A percentile compares a stretch with the other conserved stretches of the same genome.
Conservation (phyloP, 108 stramenopile genomes). For the Nitzschia putrida region DNA sequence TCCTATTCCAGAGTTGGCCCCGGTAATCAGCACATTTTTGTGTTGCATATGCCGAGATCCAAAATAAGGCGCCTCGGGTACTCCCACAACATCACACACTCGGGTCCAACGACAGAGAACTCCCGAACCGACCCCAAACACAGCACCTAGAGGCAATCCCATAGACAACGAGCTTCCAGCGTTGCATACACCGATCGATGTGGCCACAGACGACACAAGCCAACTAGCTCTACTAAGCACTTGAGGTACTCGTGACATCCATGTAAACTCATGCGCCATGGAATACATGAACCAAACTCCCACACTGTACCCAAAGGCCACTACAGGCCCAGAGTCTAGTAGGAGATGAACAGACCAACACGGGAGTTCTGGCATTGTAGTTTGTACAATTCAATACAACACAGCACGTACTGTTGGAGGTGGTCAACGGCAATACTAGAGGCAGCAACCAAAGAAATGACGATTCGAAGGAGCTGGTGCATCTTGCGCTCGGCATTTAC, state of each 20-base stretch:
- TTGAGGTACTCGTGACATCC: slow-evolving; percentile 7
- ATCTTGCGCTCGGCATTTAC: too few species aligned
- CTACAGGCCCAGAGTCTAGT: slow-evolving; percentile 3
- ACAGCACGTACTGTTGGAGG: too few species aligned
- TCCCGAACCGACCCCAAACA: neutral
- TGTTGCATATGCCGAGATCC: neutral
- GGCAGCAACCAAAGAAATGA: too few species aligned
- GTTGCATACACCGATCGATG: neutral
- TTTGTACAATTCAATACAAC: too few species aligned
- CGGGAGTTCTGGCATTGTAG: slow-evolving; percentile 4
- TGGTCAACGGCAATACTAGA: too few species aligned
- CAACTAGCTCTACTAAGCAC: neutral
- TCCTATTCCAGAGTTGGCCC: slow-evolving; percentile 84
- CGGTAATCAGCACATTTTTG: slow-evolving; percentile 70
- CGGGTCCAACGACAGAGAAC: slow-evolving; percentile 22
- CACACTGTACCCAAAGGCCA: slow-evolving; percentile 15
- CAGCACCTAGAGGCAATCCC: neutral
- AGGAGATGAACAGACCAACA: slow-evolving; percentile 4
- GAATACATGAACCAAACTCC: slow-evolving; percentile 23
- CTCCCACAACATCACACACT: slow-evolving; percentile 25
- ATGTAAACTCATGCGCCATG: slow-evolving; percentile 25
- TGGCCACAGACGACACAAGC: slow-evolving; percentile 8
- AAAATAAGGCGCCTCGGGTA: slow-evolving; percentile 15
- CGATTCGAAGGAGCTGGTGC: too few species aligned
- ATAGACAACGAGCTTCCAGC: neutral